Evolutionary conservation across 495 filamentous ascomycete species (phyloP).

Genomic region (Niebla homalea): DNA sequence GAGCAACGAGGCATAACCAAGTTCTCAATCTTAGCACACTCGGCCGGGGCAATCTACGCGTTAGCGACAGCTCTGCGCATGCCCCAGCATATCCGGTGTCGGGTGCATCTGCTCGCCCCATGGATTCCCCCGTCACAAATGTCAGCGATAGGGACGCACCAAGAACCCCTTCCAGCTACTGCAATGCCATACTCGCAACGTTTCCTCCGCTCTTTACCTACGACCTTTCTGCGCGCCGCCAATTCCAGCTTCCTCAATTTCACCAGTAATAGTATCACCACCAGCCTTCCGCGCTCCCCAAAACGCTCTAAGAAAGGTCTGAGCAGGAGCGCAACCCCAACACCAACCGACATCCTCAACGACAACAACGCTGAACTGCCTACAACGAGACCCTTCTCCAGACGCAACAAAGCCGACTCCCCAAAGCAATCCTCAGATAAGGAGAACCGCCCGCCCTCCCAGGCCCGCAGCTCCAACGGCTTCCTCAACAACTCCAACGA

Average conservation of each 20-base stretch:
- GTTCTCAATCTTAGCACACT: conserved; percentile 96
- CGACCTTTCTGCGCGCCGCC: conserved; percentile 81
- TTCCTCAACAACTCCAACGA: too few relatives aligned
- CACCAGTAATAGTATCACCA: conserved; percentile 79
- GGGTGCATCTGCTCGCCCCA: conserved; percentile 87
- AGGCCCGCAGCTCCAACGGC: neutral
- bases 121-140: conserved; percentile 99
- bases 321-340: conserved; percentile 28
- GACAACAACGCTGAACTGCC: neutral
- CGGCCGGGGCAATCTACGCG: conserved; percentile 93
- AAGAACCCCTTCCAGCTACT: conserved; percentile 60
- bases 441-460: conserved; percentile 3
- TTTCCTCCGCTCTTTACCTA: conserved; percentile 81
- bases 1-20: conserved; percentile 85
- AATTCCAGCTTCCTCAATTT: conserved; percentile 92
- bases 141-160: conserved; percentile 63
- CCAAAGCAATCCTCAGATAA: neutral
- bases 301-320: conserved; percentile 44
- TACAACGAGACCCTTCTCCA: conserved; percentile 1
- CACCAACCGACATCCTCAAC: conserved; percentile 9
- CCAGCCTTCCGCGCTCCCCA: conserved; percentile 62
- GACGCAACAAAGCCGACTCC: neutral
- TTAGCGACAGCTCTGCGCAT: conserved; percentile 91
- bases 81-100: conserved; percentile 88
- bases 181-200: conserved; percentile 84